A percentile compares a stretch with the other conserved stretches of the same genome.
These are phyloP conservation scores for Microthlaspi erraticum DNA, from an alignment of 345 rosid species.

Conservation along the genomic window DNA sequence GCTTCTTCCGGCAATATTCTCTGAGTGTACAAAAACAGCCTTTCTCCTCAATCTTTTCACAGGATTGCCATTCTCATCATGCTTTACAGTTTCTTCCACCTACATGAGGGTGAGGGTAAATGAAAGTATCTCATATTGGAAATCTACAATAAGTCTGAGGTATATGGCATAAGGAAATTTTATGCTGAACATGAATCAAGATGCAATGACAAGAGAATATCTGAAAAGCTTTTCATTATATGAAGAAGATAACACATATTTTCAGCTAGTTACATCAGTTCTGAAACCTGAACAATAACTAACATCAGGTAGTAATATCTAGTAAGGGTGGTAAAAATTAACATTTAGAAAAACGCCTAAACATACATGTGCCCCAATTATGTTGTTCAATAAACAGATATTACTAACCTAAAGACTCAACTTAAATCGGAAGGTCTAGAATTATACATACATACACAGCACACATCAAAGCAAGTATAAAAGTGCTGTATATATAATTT, in stretches of 20 bases:
- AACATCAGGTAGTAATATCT: slow-evolving; percentile 3
- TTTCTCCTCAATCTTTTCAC: slow-evolving; percentile 77
- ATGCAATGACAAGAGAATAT: slow-evolving; percentile 11
- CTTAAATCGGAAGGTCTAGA: slow-evolving; percentile 11
- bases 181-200: slow-evolving; percentile 11
- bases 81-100: slow-evolving; percentile 80
- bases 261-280: slow-evolving; percentile 7
- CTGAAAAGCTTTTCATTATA: slow-evolving; percentile 7
- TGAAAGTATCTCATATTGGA: background rate
- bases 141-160: background rate
- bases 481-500: background rate
- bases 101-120: slow-evolving; percentile 45
- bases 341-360: background rate
- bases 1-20: slow-evolving; percentile 63
- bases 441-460: background rate
- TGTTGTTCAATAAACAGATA: slow-evolving; percentile 13
- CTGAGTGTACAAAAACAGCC: slow-evolving; percentile 54
- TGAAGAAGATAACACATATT: background rate
- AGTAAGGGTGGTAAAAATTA: slow-evolving; percentile 4
- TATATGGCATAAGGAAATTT: slow-evolving; percentile 10
- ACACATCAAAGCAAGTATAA: slow-evolving; percentile 10
- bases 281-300: slow-evolving; percentile 7
- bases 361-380: slow-evolving; percentile 8
- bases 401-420: slow-evolving; percentile 11
- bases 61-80: slow-evolving; percentile 69